These are phyloP conservation scores for Dissophora ornata DNA, from an alignment of 192 early-diverging fungal genomes.

Conservation along the genomic window DNA sequence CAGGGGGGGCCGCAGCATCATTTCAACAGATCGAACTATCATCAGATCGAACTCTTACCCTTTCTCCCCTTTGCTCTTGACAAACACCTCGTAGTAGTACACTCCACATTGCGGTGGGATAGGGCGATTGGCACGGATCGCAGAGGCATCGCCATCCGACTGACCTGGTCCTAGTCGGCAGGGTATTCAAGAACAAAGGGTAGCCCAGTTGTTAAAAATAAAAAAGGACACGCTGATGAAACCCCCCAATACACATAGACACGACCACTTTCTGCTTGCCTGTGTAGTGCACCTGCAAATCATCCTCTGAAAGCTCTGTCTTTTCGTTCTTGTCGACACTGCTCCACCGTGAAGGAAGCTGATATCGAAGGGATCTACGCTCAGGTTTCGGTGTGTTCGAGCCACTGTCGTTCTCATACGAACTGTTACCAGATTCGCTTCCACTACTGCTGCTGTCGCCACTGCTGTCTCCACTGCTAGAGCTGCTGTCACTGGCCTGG, in stretches of 20 bases:
- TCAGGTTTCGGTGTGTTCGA: conserved; percentile 8
- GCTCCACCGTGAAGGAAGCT: conserved; percentile 41
- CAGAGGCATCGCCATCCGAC: conserved; percentile 82
- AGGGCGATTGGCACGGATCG: conserved; percentile 81
- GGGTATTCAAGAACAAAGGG: no score
- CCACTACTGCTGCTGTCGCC: conserved; percentile 29
- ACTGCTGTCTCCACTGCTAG: conserved; percentile 12
- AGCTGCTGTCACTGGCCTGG: conserved; percentile 21
- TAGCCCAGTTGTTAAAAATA: no score
- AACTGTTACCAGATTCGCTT: conserved; percentile 29
- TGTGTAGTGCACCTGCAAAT: conserved; percentile 39
- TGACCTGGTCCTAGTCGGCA: conserved; percentile 67
- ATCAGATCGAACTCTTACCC: conserved; percentile 62
- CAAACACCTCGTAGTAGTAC: conserved; percentile 91
- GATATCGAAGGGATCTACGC: conserved; percentile 16
- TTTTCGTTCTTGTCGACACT: conserved; percentile 40
- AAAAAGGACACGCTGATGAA: no score
- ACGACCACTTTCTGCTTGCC: no score
- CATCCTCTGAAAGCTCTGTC: conserved; percentile 43
- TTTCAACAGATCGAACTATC: no score
- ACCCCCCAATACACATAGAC: no score
- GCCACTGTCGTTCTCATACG: conserved; percentile 15
- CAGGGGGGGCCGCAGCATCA: no score
- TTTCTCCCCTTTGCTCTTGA: conserved; percentile 88
- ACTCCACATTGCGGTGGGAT: conserved; percentile 89